phyloP scores from a whole-genome alignment of 495 filamentous ascomycete species.

The Podospora fimiseda region DNA sequence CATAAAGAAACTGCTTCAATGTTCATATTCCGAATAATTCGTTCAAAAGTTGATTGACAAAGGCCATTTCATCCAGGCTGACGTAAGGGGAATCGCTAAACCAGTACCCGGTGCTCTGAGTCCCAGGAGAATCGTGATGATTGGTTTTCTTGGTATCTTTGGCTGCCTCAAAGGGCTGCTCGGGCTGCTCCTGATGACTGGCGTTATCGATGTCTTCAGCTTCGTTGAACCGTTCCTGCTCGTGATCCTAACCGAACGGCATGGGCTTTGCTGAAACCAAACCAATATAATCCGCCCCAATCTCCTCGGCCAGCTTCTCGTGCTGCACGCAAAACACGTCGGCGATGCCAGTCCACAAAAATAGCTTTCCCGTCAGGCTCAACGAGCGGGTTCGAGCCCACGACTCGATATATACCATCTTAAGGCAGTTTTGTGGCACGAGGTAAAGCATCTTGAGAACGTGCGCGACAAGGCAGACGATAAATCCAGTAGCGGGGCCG shows the following conservation, averaged over 20 bases:
- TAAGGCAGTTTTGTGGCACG: constrained; percentile 33
- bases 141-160: too few relatives aligned
- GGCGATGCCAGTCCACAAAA: constrained; percentile 40
- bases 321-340: constrained; percentile 42
- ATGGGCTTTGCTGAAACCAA: constrained; percentile 3
- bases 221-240: too few relatives aligned
- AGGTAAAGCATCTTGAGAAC: constrained; percentile 57
- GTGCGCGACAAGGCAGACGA: constrained; percentile 64
- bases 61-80: too few relatives aligned
- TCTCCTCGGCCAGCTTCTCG: constrained; percentile 13
- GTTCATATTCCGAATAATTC: too few relatives aligned
- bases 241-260: neutral
- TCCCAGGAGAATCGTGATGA: too few relatives aligned
- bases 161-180: too few relatives aligned
- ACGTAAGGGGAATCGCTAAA: too few relatives aligned
- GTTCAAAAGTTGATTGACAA: too few relatives aligned
- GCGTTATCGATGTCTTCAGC: too few relatives aligned
- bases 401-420: constrained; percentile 80
- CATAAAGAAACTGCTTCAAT: too few relatives aligned
- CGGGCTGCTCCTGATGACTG: too few relatives aligned
- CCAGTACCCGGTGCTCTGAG: too few relatives aligned
- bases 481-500: constrained; percentile 79
- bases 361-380: constrained; percentile 72
- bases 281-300: constrained; percentile 9
- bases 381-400: constrained; percentile 77